phyloP scores from a whole-genome alignment of 2,329 filamentous ascomycete species.

The Cladosporium sp. region DNA sequence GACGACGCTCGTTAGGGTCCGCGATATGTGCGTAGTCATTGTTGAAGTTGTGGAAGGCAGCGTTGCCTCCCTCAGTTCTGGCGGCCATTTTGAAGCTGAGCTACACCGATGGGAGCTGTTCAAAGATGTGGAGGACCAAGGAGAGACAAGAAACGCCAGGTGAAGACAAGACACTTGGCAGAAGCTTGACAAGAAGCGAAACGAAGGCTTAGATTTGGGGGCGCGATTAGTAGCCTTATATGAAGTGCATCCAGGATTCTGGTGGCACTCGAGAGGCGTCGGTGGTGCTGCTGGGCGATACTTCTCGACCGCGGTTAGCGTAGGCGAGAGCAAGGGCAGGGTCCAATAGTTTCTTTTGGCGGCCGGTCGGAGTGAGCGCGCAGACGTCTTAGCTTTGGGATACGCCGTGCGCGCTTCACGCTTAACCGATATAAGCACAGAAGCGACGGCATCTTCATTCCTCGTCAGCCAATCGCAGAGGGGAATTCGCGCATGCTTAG shows the following conservation, averaged over 20 bases:
- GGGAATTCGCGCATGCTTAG: not conserved
- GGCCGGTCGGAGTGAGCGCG: slow-evolving; percentile 5
- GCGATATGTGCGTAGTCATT: slow-evolving; percentile 66
- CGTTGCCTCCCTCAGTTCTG: slow-evolving; percentile 63
- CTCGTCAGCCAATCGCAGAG: not conserved
- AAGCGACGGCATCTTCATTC: slow-evolving; percentile 4
- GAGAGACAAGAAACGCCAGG: not conserved
- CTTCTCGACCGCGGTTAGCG: slow-evolving; percentile 14
- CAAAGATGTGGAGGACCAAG: not conserved
- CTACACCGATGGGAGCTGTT: not conserved
- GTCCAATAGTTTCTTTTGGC: slow-evolving; percentile 14
- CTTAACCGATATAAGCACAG: slow-evolving; percentile 16
- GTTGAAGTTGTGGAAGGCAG: slow-evolving; percentile 75
- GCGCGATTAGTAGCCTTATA: not conserved
- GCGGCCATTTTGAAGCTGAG: slow-evolving; percentile 28
- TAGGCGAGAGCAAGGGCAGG: slow-evolving; percentile 2
- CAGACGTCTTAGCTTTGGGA: not conserved
- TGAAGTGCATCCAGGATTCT: not conserved
- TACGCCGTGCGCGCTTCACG: not conserved
- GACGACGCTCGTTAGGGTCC: slow-evolving; percentile 75
- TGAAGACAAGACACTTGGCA: slow-evolving; percentile 3
- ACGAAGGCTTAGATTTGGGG: not conserved
- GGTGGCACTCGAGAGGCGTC: not conserved
- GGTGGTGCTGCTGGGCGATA: not conserved
- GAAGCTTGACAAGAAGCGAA: slow-evolving; percentile 3